These are phyloP conservation scores for Davidsoniella neocaledoniae DNA, from an alignment of 2,329 filamentous ascomycete genomes.

Conservation along the genomic window DNA sequence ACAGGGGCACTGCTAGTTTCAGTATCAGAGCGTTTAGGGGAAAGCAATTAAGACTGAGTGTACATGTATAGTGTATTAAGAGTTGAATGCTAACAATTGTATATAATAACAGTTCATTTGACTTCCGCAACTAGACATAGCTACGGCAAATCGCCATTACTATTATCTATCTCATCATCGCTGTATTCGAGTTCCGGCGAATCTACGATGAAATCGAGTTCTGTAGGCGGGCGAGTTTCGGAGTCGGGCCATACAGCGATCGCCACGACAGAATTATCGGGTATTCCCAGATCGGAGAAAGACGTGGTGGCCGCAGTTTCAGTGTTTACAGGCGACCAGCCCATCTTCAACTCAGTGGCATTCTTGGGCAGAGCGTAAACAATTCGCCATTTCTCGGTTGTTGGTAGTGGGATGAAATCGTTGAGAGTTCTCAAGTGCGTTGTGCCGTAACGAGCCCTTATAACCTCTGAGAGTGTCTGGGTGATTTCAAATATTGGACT, in stretches of 20 bases:
- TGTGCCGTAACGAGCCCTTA: slow-evolving; percentile 39
- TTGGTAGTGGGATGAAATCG: slow-evolving; percentile 23
- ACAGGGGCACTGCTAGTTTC: no score
- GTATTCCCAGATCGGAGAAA: slow-evolving; percentile 26
- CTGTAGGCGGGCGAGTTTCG: slow-evolving; percentile 23
- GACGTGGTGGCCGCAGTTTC: slow-evolving; percentile 25
- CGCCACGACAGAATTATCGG: slow-evolving; percentile 31
- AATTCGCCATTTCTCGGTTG: slow-evolving; percentile 21
- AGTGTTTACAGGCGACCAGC: slow-evolving; percentile 30
- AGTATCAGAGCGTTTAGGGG: no score
- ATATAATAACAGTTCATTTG: neutral
- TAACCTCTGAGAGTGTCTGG: slow-evolving; percentile 37
- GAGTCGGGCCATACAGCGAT: slow-evolving; percentile 26
- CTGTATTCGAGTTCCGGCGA: slow-evolving; percentile 29
- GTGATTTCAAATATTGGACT: slow-evolving; percentile 41
- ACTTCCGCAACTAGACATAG: neutral
- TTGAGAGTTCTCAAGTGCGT: slow-evolving; percentile 28
- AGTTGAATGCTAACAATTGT: neutral
- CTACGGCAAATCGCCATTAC: neutral
- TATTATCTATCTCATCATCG: slow-evolving; percentile 14
- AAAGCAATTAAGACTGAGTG: no score
- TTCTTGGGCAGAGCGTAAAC: slow-evolving; percentile 30
- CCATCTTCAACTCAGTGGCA: slow-evolving; percentile 27
- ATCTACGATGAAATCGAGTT: slow-evolving; percentile 28
- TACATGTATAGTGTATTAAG: neutral